Evolutionary conservation across 768 basidiomycete genomes (phyloP), one percentile per base, ranked within the genome.

Genomic region (Cantharellus anzutake): DNA sequence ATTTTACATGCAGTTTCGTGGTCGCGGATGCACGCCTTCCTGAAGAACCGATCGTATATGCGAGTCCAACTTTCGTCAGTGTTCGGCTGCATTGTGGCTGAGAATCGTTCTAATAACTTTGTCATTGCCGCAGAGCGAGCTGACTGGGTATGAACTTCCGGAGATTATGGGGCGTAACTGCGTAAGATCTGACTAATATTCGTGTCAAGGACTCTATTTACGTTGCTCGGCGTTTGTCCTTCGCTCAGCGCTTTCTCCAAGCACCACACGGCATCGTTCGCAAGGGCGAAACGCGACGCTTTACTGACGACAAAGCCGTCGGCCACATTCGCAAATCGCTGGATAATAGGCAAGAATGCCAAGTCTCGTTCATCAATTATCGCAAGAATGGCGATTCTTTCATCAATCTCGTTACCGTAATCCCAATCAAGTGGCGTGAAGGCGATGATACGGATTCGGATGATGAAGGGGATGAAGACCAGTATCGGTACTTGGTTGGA

Each of bases 131-230:
- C 20, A 59, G 51, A 57, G 52, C 68, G 71, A 73, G 11, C 75
- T 91, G 51, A 90, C 86, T 0, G 86, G 85, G 2, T 91, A 91
- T 66, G 59, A 67, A 0, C 82, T 85, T 61, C 67, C 73, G 51
- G 90, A 96, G 67, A 79, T 96, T 60, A 67, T 96, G 7, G 91
- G 92, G 7, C 75, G 83, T 44, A 98, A 96, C 71, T 99, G 96
- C 67, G 60, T 63, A 57, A 61, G 69, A 64, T 57, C 41, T 14
- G 7, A 37, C 5, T 48, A 35, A 4, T 2, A 20, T 40, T 16
- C 39, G 5, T 7, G 35, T 29, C 41, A 20, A 29, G 38, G 3
- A 11, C 41, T 51, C 16, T 42, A 3, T 14, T 35, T 14, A 4
- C 5, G 39, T 20, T 51, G 59, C 16, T 51, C 56, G 34, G 39